Base-by-base conservation (phyloP, 2,329 filamentous ascomycete genomes). In the Fusarium temperatum region DNA sequence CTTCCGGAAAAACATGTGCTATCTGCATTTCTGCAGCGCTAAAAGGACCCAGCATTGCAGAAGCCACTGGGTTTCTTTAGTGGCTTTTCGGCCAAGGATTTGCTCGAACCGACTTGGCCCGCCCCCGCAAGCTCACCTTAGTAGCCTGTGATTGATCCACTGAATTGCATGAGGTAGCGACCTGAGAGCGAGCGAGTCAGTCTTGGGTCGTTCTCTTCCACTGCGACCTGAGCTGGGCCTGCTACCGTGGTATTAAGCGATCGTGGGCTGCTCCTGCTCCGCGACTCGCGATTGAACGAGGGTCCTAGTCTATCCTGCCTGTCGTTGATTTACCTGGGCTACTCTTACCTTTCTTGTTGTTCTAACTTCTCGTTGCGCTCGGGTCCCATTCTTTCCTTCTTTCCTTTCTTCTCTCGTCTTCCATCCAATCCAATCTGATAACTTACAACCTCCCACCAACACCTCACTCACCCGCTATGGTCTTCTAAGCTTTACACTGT, bases 41-140 rank as follows among this genome's bases (percentile, higher is more conserved):
- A 68, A 63, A 24, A 24, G 66, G 70, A 56, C 57, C 54, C 39
- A 44, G 63, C 48, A 66, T 66, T 38, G 62, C 45, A 56, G 65
- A 53, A 59, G 69, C 41, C 59, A 70, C 51, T 56, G 53, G 38
- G 38, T 42, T 55, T 30, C 41, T 68, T 44, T 69, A 65, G 53
- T 57, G 61, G 32, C 42, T 22, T 47, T 47, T 51, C 60, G 53
- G 50, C 66, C 69, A 72, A 57, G 64, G 55, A 48, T 73, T 73
- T 56, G 62, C 70, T 55, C 55, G 41, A 69, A 64, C 66, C 45
- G 55, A 65, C 61, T 75, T 77, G 75, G 76, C 72, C 76, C 76
- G 69, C 76, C 76, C 76, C 76, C 76, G 76, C 77, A 78, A 77
- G 75, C 70, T 77, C 60, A 51, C 66, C 66, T 69, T 68, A 48